Evolutionary conservation across 1,284 basidiomycete species (phyloP).

Genomic region (Xerocomus minutiporus): DNA sequence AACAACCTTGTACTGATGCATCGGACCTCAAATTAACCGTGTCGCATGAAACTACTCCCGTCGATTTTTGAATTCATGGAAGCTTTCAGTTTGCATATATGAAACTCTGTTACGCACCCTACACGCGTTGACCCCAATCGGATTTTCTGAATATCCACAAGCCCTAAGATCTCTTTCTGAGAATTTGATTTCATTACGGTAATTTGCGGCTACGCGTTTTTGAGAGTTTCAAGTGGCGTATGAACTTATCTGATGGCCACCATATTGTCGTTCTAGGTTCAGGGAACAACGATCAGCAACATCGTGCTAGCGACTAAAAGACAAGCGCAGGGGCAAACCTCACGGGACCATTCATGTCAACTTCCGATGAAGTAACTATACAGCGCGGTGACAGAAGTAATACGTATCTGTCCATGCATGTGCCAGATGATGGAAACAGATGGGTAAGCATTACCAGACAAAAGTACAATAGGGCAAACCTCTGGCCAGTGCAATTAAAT

Average conservation of each 20-base stretch:
- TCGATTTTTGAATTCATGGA: neutral
- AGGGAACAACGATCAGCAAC: neutral
- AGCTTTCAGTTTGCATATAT: neutral
- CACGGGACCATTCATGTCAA: neutral
- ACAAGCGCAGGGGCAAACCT: neutral
- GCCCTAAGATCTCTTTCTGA: neutral
- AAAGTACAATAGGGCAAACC: too few species aligned
- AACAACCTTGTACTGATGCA: neutral
- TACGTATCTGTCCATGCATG: too few species aligned
- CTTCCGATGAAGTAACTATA: neutral
- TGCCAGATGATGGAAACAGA: too few species aligned
- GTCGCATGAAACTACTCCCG: neutral
- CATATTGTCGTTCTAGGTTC: neutral
- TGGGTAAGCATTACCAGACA: too few species aligned
- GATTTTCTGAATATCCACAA: neutral
- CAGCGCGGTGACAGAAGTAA: too few species aligned
- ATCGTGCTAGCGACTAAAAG: neutral
- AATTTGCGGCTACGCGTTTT: neutral
- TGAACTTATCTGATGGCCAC: too few species aligned
- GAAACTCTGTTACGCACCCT: neutral
- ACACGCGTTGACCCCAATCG: neutral
- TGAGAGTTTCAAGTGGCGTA: neutral
- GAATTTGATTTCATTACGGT: neutral
- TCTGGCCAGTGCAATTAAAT: too few species aligned
- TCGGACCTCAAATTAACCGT: neutral